Evolutionary conservation across 176 grass and related monocot species (phyloP).

Genomic region (Triticum urartu): DNA sequence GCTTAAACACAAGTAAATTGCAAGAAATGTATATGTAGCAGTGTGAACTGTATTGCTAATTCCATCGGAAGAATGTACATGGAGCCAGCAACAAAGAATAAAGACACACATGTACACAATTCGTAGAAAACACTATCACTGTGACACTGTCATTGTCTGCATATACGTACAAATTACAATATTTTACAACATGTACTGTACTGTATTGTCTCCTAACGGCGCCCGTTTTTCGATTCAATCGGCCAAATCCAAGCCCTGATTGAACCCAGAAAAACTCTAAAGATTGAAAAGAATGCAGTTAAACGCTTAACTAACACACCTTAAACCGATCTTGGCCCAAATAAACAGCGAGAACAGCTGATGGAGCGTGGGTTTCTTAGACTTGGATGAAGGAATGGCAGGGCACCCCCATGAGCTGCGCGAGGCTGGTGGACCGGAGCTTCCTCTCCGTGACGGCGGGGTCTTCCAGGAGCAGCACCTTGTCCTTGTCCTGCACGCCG

Average conservation of each 20-base stretch:
- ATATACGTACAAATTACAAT: neutral
- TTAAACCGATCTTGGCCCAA: neutral
- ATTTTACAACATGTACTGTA: neutral
- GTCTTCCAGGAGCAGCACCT: slow-evolving; percentile 88
- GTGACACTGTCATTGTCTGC: too few species aligned
- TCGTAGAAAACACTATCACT: too few species aligned
- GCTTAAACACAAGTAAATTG: too few species aligned
- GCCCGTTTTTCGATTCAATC: too few species aligned
- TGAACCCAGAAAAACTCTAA: neutral
- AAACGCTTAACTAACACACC: neutral
- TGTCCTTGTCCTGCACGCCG: slow-evolving; percentile 77
- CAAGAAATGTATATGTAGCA: too few species aligned
- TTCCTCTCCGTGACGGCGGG: slow-evolving; percentile 89
- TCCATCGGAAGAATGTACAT: too few species aligned
- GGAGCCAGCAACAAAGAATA: too few species aligned
- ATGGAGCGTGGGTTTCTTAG: neutral
- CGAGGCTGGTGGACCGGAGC: slow-evolving; percentile 61
- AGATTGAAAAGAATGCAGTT: neutral
- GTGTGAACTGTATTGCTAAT: too few species aligned
- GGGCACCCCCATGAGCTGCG: slow-evolving; percentile 71
- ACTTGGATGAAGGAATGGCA: slow-evolving; percentile 63
- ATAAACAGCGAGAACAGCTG: neutral
- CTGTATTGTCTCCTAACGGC: neutral
- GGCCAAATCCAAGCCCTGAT: neutral
- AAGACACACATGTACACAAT: too few species aligned